Base-by-base conservation (phyloP, 257 asterid species). In the Capsicum rhomboideum region DNA sequence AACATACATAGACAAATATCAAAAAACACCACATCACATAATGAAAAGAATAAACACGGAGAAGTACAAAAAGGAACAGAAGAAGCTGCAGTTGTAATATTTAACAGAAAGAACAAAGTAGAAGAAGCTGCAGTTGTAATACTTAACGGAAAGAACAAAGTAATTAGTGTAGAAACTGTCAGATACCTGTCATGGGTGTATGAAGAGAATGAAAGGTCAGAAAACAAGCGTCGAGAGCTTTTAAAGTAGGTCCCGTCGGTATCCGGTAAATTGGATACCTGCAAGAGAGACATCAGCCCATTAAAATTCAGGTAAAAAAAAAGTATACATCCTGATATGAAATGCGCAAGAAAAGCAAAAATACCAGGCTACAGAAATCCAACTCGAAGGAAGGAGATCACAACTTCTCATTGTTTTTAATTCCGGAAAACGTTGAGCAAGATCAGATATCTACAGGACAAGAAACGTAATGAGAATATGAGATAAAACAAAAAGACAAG, bases 211-310 rank as follows among this genome's bases (percentile, higher is more conserved):
- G 99, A 87, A 90, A 97, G 52, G 99, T 93, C 82, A 93, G 89
- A 87, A 97, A 97, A 87, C 98, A 97, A 83, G 98, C 99, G 84
- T 97, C 99, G 86, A 95, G 83, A 82, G 94, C 98, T 85, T 89
- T 87, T 28, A 97, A 95, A 82, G 98, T 92, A 17, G 94, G 98
- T 61, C 99, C 98, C 23, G 88, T 89, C 2, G 99, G 99, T 90
- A 97, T 97, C 90, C 97, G 90, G 91, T 97, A 97, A 84, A 95
- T 97, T n/a, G 99, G 99, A 85, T 97, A 97, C 99, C 98, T 93
- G 67, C 77, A 88, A 23, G 77, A 79, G 40, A 49, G 44, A 84
- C 42, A 74, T 50, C 56, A 84, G 71, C 79, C 52, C 42, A 54
- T 34, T 29, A 44, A 29, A 21, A 52, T 68, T 23, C 77, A 75